Evolutionary conservation across 2,329 filamentous ascomycete genomes (phyloP).

Genomic region (Lasiodiplodia sp.): DNA sequence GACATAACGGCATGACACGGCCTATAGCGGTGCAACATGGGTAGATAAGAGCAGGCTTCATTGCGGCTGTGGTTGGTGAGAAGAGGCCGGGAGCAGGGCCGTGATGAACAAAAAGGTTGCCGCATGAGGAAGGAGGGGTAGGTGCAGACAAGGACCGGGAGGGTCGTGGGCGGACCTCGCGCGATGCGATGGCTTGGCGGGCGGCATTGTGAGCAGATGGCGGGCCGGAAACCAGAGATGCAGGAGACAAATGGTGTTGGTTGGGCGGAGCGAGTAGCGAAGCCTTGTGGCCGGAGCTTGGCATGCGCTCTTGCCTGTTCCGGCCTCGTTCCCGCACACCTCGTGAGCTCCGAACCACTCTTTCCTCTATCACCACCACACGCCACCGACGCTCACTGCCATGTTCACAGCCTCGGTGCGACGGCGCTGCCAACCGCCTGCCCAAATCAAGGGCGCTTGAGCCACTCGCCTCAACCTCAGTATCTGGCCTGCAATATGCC

Average conservation of each 20-base stretch:
- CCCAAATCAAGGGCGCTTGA: neutral
- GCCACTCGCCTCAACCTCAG: neutral
- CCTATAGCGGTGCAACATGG: neutral
- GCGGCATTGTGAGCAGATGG: conserved; percentile 1
- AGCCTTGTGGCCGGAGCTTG: conserved; percentile 22
- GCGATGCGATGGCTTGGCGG: conserved; percentile 4
- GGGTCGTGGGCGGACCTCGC: neutral
- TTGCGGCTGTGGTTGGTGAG: neutral
- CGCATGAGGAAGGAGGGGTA: neutral
- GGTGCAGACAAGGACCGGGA: neutral
- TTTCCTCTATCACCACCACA: neutral
- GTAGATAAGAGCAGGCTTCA: conserved; percentile 16
- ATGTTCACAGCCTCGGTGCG: neutral
- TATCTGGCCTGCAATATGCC: neutral
- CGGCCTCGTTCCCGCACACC: neutral
- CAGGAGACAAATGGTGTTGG: neutral
- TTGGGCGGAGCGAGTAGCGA: conserved; percentile 1
- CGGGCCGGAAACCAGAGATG: neutral
- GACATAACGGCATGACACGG: neutral
- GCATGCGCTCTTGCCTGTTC: neutral
- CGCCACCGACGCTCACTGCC: neutral
- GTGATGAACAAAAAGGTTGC: conserved; percentile 6
- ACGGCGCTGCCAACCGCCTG: neutral
- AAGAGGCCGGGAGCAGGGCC: neutral
- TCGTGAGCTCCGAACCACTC: neutral